Evolutionary conservation across 2,329 filamentous ascomycete genomes (phyloP), one percentile per base, ranked within the genome.

Genomic region (Epicoccum nigrum): DNA sequence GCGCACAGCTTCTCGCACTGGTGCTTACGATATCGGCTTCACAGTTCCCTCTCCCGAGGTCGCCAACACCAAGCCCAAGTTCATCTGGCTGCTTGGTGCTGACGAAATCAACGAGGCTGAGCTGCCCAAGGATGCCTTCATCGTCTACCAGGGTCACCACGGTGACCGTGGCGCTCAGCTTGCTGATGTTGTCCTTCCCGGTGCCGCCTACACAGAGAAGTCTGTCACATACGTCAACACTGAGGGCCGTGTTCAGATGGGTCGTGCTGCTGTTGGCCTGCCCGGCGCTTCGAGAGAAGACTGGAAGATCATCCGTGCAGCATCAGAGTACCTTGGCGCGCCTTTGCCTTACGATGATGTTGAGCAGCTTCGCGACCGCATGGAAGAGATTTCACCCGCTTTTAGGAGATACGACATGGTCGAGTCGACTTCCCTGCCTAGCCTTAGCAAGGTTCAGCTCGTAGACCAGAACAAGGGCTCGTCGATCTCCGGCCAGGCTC

Each of bases 121-220:
- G 64, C 90, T 99, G 51, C 94, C 94, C 67, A 96, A 94, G 81
- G 89, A 94, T 62, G 92, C 94, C 11, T 99, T 97, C 72, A 87
- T 99, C 56, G 85, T 99, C 67, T 99, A 99, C 81, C 94, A 99
- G 77, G 94, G 94, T 60, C 94, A 99, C 76, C 94, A 99, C 76
- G 94, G 94, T 76, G 94, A 99, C 78, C 85, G 85, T 45, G 94
- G 93, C 59, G 94, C 94, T 47, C 88, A 95, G 76, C 85, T 97
- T 55, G 94, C 94, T 40, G 93, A 99, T 68, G 85, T 99, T 51
- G 84, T 99, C 62, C 89, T 99, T 16, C 94, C 94, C 21, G 93
- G 92, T 62, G 92, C 92, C 42, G 92, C 94, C 11, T 99, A 97
- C 79, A 97, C 93, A 19, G 94, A 99, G 80, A 99, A 97, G 82